Evolutionary conservation across 306 rosid species (phyloP), one percentile per base, ranked within the genome.

Genomic region (Hippophae gyantsensis): DNA sequence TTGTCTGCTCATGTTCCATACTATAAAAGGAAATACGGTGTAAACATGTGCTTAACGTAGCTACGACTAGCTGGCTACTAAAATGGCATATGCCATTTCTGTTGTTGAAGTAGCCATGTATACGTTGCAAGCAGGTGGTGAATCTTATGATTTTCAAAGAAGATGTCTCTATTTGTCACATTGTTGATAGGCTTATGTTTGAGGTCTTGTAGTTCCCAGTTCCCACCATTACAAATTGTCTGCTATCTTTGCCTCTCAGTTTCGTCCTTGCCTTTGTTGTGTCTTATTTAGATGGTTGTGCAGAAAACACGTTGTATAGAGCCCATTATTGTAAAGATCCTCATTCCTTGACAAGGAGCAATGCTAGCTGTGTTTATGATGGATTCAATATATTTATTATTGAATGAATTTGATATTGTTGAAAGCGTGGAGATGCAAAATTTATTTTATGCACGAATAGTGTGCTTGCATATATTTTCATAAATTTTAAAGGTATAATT

Each of bases 1-100:
- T 81, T 56, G 83, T 79, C 57, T 90, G 98, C 66, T 81, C 95
- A 7, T 90, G 98, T 85, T 79, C 86, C 62, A 90, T 90, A 70
- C 23, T 90, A 81, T 90, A 87, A 90, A 81, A 78, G 62, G 47
- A 61, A 67, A 57, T 57, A 32, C 5, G 3, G 38, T 32, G 38
- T 32, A 4, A 32, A 32, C 38, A 32, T 32, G 5, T 32, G 38
- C 38, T 32, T 32, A 32, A 32, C 38, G 38, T 32, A 32, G 38
- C 38, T 32, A 4, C 38, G 5, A 3, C 38, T 32, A 4, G 38
- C 38, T 32, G 38, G 38, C 38, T 32, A 32, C 38, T 32, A 32
- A 32, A 32, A 2, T 32, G 38, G 38, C 38, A 32, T 32, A 32
- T 32, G 38, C 38, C 38, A 32, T 32, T 32, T 32, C 38, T 32